These are phyloP conservation scores for Francoa sonchifolia DNA, from an alignment of 441 rosid species.

Conservation along the genomic window DNA sequence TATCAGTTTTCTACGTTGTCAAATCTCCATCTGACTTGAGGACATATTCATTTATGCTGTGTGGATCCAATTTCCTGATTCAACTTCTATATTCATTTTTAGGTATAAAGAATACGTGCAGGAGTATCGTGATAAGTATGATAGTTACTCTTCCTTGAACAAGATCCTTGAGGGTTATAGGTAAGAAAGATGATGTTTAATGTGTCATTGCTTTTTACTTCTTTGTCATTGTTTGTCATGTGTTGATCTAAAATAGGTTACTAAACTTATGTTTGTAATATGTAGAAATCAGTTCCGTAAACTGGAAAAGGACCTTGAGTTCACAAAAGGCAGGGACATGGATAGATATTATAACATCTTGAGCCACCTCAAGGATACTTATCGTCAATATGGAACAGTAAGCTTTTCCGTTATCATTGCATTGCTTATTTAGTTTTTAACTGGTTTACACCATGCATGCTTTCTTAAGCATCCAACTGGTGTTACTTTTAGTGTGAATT, in stretches of 20 bases:
- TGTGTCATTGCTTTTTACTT: not conserved
- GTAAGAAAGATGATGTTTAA: slow-evolving; percentile 25
- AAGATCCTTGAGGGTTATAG: slow-evolving; percentile 67
- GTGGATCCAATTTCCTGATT: too few species aligned
- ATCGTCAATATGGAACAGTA: slow-evolving; percentile 55
- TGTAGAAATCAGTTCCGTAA: slow-evolving; percentile 55
- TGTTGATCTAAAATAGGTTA: not conserved
- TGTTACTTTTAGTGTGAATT: too few species aligned
- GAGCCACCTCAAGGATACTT: slow-evolving; percentile 55
- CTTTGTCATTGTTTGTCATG: not conserved
- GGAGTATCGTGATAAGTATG: slow-evolving; percentile 75
- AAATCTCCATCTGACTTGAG: too few species aligned
- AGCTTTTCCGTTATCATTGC: slow-evolving; percentile 11
- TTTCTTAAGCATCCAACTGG: too few species aligned
- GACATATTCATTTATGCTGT: too few species aligned
- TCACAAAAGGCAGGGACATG: slow-evolving; percentile 57
- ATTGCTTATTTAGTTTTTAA: too few species aligned
- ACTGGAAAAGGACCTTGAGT: slow-evolving; percentile 64
- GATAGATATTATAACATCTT: slow-evolving; percentile 49
- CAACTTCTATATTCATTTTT: slow-evolving; percentile 11
- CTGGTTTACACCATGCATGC: too few species aligned
- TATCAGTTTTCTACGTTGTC: slow-evolving; percentile 3
- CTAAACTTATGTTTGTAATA: slow-evolving; percentile 2
- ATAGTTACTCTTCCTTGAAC: slow-evolving; percentile 58
- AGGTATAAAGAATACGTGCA: slow-evolving; percentile 77